Percentiles rank a stretch among this genome's conserved stretches.
These are phyloP conservation scores for Apiospora marii DNA, from an alignment of 2,329 filamentous ascomycete genomes.

Conservation along the genomic window DNA sequence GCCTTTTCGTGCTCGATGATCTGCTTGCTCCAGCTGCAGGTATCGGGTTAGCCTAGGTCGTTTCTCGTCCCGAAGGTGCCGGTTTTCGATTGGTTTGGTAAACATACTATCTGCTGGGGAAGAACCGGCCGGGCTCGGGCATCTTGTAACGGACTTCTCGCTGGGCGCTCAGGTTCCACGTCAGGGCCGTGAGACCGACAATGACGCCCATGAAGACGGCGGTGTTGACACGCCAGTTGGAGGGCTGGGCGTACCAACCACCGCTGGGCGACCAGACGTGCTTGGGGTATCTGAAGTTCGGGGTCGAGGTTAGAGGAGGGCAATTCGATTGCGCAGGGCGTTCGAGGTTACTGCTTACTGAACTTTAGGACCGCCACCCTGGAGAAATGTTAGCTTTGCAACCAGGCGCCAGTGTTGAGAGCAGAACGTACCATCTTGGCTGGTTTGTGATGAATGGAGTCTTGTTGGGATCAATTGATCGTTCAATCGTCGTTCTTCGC, in stretches of 20 bases:
- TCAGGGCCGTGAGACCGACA: slow-evolving; percentile 70
- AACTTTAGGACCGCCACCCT: slow-evolving; percentile 79
- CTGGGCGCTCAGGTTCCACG: slow-evolving; percentile 77
- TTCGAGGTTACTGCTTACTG: slow-evolving; percentile 53
- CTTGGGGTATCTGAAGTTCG: slow-evolving; percentile 83
- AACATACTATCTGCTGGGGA: slow-evolving; percentile 83
- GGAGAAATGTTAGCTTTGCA: slow-evolving; percentile 48
- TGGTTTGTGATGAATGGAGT: slow-evolving; percentile 37
- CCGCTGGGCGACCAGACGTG: slow-evolving; percentile 99
- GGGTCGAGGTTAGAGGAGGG: slow-evolving; percentile 32
- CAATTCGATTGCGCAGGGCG: slow-evolving; percentile 23
- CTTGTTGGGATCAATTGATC: slow-evolving; percentile 43
- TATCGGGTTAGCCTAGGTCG: slow-evolving; percentile 18
- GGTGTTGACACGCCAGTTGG: slow-evolving; percentile 96
- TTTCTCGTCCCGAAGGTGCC: background rate
- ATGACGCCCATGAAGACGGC: slow-evolving; percentile 75
- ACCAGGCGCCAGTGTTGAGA: background rate
- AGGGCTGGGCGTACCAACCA: slow-evolving; percentile 95
- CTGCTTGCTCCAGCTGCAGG: slow-evolving; percentile 52
- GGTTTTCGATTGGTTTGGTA: slow-evolving; percentile 30
- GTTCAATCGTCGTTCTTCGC: slow-evolving; percentile 29
- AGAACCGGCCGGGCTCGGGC: slow-evolving; percentile 81
- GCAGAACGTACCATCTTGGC: slow-evolving; percentile 63
- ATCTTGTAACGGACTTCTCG: slow-evolving; percentile 78
- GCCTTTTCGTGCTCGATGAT: slow-evolving; percentile 54